A percentile compares a stretch with the other conserved stretches of the same genome.
Conservation (phyloP, 2,329 filamentous ascomycete genomes). For the Cytospora leucostoma region DNA sequence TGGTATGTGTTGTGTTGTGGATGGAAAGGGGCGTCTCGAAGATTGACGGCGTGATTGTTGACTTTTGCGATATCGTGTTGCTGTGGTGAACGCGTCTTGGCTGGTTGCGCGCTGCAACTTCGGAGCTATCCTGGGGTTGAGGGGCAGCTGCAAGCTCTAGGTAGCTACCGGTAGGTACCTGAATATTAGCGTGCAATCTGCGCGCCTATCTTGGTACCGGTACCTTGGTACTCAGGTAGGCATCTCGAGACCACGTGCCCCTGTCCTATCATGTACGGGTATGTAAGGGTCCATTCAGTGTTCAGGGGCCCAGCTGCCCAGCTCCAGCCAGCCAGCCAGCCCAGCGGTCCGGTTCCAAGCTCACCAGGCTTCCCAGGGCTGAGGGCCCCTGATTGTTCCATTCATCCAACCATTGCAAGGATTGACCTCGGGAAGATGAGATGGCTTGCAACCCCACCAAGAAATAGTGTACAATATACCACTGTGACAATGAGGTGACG, state of each 20-base stretch:
- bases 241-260: not conserved
- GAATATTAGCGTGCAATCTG: too few relatives aligned
- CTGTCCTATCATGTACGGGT: not conserved
- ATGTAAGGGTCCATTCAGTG: not conserved
- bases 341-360: not conserved
- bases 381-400: not conserved
- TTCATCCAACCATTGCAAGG: not conserved
- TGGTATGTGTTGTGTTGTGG: not conserved
- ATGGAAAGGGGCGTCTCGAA: not conserved
- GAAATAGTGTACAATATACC: not conserved
- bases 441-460: not conserved
- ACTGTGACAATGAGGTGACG: not conserved
- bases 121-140: not conserved
- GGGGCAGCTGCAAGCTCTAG: conserved; percentile 1
- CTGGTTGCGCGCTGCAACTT: not conserved
- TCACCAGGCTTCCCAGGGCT: not conserved
- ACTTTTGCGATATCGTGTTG: not conserved
- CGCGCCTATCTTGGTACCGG: too few relatives aligned
- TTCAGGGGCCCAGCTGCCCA: not conserved
- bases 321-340: not conserved
- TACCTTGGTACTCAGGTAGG: too few relatives aligned
- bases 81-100: not conserved
- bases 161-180: not conserved
- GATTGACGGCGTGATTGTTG: not conserved
- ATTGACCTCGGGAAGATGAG: not conserved